Evolutionary conservation across 2,329 filamentous ascomycete species (phyloP).

Genomic region (Grosmannia serpens): DNA sequence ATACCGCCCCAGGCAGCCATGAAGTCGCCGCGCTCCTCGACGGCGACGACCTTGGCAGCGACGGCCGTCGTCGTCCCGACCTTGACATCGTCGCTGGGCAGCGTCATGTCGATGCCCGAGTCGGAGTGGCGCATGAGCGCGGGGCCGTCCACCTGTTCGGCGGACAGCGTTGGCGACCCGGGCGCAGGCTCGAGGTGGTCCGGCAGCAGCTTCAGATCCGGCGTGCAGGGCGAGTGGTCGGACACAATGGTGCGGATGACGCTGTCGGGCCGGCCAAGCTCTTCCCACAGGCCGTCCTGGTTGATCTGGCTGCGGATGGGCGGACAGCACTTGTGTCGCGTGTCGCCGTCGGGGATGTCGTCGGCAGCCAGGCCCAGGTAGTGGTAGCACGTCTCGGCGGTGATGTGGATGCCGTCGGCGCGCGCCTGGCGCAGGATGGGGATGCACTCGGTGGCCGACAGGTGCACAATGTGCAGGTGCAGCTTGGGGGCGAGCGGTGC

Average conservation of each 20-base stretch:
- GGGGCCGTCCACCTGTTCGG: slow-evolving; percentile 10
- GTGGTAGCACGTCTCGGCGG: slow-evolving; percentile 92
- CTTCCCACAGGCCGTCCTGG: slow-evolving; percentile 77
- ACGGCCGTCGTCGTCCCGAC: neutral
- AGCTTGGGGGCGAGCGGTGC: slow-evolving; percentile 70
- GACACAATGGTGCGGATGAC: slow-evolving; percentile 88
- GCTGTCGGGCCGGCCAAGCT: slow-evolving; percentile 57
- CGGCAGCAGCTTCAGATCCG: slow-evolving; percentile 82
- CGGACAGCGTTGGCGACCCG: neutral
- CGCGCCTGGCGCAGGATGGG: slow-evolving; percentile 68
- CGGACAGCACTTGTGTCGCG: slow-evolving; percentile 88
- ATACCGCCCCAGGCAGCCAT: slow-evolving; percentile 96
- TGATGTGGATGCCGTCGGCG: slow-evolving; percentile 66
- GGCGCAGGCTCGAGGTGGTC: slow-evolving; percentile 38
- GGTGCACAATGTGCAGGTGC: slow-evolving; percentile 84
- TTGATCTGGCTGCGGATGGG: slow-evolving; percentile 75
- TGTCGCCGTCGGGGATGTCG: slow-evolving; percentile 72
- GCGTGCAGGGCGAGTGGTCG: slow-evolving; percentile 93
- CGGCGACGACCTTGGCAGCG: neutral
- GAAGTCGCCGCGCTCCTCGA: slow-evolving; percentile 57
- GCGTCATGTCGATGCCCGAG: slow-evolving; percentile 39
- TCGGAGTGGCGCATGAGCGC: slow-evolving; percentile 34
- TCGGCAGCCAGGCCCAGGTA: slow-evolving; percentile 80
- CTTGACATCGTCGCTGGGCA: slow-evolving; percentile 19
- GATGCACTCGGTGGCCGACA: slow-evolving; percentile 81